Base-by-base conservation (phyloP, 2,329 filamentous ascomycete genomes). In the Scedosporium minutisporum region DNA sequence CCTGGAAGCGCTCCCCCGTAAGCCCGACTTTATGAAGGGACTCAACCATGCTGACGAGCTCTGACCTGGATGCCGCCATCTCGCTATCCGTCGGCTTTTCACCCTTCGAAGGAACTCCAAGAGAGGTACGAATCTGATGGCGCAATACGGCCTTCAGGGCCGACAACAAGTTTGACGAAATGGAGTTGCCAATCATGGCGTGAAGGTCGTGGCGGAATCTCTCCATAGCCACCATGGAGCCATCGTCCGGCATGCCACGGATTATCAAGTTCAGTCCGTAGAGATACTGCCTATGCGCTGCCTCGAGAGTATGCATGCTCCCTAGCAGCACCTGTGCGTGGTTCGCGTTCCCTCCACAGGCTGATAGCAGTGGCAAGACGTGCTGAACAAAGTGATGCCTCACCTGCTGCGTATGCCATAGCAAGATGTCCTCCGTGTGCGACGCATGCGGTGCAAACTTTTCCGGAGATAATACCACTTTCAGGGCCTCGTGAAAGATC, bases 1-100 rank as follows among this genome's bases (percentile, higher is more conserved):
- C 81, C 69, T 91, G 87, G 60, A 89, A 89, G 58, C 77, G 79
- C 68, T 89, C 86, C 27, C 87, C 87, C 1, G 86, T 86, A 18
- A 92, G 75, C 0, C 89, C 89, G 23, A 91, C 84, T 57, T 82
- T 79, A 66, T 82, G 77, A 16, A 92, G 75, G 7, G 83, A 81
- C 58, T 82, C 79, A 1, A 89, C 75, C 18, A 90, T 73, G 48
- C 78, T 71, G 33, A 84, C 72, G 57, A 90, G 74, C 59, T 83
- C 80, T 4, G 44, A 33, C 41, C 60, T 41, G 3, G 62, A 18
- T 5, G 62, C 41, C 33, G 42, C 42, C 53, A 44, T 57, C n/a
- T 53, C 57, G 6, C 18, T 33, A 21, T 57, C 57, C 46, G 57
- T 21, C 3, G 27, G 46, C 7, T 18, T 44, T 21, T 51, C 62